Conservation (phyloP, 495 filamentous ascomycete species). For the Podospora sp. region DNA sequence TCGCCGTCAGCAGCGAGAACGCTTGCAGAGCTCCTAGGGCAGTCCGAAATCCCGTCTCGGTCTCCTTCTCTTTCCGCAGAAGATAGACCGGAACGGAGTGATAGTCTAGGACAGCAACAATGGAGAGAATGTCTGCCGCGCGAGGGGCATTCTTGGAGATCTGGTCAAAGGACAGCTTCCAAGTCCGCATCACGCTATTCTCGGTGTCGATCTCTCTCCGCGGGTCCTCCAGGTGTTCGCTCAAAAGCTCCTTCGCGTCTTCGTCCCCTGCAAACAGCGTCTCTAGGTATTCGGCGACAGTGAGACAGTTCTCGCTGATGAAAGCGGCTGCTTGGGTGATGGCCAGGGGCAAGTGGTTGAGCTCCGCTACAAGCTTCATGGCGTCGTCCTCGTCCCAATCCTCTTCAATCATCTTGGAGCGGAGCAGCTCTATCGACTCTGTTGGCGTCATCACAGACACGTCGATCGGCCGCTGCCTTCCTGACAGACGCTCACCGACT, state of each 20-base stretch:
- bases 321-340: constrained; percentile 1
- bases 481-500: neutral
- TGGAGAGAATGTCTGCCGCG: neutral
- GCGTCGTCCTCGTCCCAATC: neutral
- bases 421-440: neutral
- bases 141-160: neutral
- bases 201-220: neutral
- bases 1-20: neutral
- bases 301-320: neutral
- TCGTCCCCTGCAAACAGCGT: neutral
- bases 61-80: neutral
- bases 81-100: neutral
- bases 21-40: neutral
- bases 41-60: neutral
- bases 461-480: neutral
- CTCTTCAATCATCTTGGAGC: neutral
- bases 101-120: neutral
- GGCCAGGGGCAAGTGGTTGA: constrained; percentile 1
- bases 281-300: neutral
- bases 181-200: neutral
- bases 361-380: neutral
- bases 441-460: neutral
- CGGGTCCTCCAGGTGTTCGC: neutral
- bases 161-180: neutral
- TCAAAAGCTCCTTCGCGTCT: neutral